phyloP scores from a whole-genome alignment of 2,329 filamentous ascomycete species.

The Verruconis gallopava region DNA sequence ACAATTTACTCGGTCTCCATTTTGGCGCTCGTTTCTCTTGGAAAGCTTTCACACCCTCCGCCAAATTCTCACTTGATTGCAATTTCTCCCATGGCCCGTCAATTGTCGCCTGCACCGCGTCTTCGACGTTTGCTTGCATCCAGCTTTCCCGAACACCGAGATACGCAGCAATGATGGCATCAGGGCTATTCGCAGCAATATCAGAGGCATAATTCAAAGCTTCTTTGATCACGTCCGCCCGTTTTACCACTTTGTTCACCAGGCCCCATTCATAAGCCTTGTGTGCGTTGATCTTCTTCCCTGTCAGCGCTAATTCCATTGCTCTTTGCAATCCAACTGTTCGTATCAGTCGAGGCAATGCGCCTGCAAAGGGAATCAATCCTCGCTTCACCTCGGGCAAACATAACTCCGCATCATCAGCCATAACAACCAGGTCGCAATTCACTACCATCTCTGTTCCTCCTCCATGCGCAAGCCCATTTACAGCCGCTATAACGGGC shows the following conservation, averaged over 20 bases:
- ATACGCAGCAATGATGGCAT: conserved; percentile 25
- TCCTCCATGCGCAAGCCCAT: conserved; percentile 15
- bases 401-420: conserved; percentile 15
- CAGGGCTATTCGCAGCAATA: conserved; percentile 24
- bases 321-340: conserved; percentile 18
- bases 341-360: conserved; percentile 17
- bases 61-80: conserved; percentile 3
- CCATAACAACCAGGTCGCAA: conserved; percentile 18
- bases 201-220: conserved; percentile 24
- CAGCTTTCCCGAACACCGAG: conserved; percentile 22
- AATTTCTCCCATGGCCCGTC: conserved; percentile 2
- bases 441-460: conserved; percentile 19
- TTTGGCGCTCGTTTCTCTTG: conserved; percentile 14
- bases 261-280: conserved; percentile 17
- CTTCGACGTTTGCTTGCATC: conserved; percentile 23
- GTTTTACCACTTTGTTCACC: conserved; percentile 16
- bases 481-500: conserved; percentile 10
- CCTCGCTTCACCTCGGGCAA: conserved; percentile 20
- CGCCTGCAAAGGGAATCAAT: conserved; percentile 16
- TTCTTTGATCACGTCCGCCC: conserved; percentile 19
- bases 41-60: conserved; percentile 7
- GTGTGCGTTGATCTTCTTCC: conserved; percentile 14
- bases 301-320: conserved; percentile 18
- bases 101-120: conserved; percentile 16
- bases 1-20: conserved; percentile 15